Conservation (phyloP, 495 filamentous ascomycete species). For the Aspergillus ellipticus region DNA sequence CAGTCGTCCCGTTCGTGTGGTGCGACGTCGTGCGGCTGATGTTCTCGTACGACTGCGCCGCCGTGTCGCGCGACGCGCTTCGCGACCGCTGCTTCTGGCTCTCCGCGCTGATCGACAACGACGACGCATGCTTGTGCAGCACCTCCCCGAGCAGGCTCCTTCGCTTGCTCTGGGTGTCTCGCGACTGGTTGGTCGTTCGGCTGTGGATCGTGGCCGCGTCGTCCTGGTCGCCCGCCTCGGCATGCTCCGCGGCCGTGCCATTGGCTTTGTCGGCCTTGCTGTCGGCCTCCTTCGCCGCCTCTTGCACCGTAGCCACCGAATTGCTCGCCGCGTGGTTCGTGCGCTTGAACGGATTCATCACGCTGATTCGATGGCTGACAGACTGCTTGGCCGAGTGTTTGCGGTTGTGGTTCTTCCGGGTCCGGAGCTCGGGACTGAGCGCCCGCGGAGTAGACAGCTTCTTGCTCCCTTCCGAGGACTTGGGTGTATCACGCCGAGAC, state of each 20-base stretch:
- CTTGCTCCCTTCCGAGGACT: constrained; percentile 23
- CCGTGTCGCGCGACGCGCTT: constrained; percentile 30
- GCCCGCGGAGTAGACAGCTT: constrained; percentile 26
- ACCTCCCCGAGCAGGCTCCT: constrained; percentile 44
- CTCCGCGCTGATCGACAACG: constrained; percentile 29
- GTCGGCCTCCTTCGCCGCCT: constrained; percentile 19
- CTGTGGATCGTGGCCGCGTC: constrained; percentile 45
- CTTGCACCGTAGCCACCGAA: constrained; percentile 36
- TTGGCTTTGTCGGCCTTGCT: constrained; percentile 17
- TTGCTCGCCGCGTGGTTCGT: constrained; percentile 33
- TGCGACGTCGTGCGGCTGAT: constrained; percentile 29
- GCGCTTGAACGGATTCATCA: constrained; percentile 48
- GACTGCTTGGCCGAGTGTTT: constrained; percentile 39
- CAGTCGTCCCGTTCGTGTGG: constrained; percentile 25
- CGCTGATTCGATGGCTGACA: constrained; percentile 45
- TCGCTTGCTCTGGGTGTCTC: constrained; percentile 36
- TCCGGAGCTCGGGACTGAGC: constrained; percentile 36
- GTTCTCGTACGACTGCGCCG: constrained; percentile 31
- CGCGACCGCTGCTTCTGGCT: constrained; percentile 24
- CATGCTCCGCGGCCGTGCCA: constrained; percentile 16
- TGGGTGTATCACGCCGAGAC: constrained; percentile 24
- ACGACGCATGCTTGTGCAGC: constrained; percentile 33
- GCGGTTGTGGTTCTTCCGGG: constrained; percentile 30
- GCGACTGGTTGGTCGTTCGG: constrained; percentile 38
- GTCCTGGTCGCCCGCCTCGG: constrained; percentile 23